Evolutionary conservation across 495 filamentous ascomycete genomes (phyloP), one percentile per base, ranked within the genome.

Genomic region (Tuber borchii): DNA sequence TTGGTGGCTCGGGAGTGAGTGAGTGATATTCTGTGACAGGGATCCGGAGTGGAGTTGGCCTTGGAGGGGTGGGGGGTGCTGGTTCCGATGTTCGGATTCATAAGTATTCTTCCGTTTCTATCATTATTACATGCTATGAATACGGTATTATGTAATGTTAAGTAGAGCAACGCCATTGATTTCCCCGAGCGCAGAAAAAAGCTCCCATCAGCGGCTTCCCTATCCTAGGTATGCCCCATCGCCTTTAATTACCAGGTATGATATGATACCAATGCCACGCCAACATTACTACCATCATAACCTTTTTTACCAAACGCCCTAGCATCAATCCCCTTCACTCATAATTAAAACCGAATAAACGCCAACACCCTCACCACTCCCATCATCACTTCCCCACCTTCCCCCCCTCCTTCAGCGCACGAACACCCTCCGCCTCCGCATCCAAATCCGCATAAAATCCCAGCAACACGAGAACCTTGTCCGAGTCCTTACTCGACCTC

Each of bases 361-460:
- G 17, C 12, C 12, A 65, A 65, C 56, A 34, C 26, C 5, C 56
- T 65, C n/a, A 14, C 22, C 51, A 26, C n/a, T 26, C 0, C 12
- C 56, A 65, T 14, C 26, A 65, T 65, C 56, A 65, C 56, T 65
- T 65, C 26, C 26, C 26, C 56, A 65, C 20, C 10, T 72, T 72
- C 61, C 81, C 81, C 86, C 74, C 78, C 85, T 70, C 84, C 79
- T 90, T 92, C 73, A 94, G 82, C 31, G 88, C 87, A 80, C 91
- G 92, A 71, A 97, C 85, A 0, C 91, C 92, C 77, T 95, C 93
- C 26, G 82, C 86, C 78, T 90, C 88, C 75, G 93, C 94, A 14
- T 89, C 91, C 81, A 97, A 85, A 26, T 90, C 85, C n/a, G 89
- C 86, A 84, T 97, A 97, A 73, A 97, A 87, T 7, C 86, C 87